Conservation (phyloP, 2,329 filamentous ascomycete genomes). For the Gaeumannomyces sp. region DNA sequence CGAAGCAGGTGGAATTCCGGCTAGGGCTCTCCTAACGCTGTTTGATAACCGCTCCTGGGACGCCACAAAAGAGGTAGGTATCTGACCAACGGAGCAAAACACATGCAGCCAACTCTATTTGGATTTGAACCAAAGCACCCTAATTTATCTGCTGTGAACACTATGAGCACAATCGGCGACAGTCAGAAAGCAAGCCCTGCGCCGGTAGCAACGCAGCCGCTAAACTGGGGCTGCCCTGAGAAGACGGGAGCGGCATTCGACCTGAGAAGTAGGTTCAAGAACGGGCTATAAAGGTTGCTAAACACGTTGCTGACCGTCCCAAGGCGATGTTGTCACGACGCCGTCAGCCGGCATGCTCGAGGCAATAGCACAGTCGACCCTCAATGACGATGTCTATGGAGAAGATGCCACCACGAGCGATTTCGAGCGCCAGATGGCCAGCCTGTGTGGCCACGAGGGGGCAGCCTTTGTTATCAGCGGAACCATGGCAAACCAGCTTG, state of each 20-base stretch:
- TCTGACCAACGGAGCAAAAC: neutral
- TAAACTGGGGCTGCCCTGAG: slow-evolving; percentile 9
- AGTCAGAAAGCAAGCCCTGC: neutral
- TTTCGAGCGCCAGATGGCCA: slow-evolving; percentile 68
- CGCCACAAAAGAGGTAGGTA: neutral
- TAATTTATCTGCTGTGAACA: no score
- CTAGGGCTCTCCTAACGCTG: no score
- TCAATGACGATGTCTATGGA: slow-evolving; percentile 79
- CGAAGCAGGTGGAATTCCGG: no score
- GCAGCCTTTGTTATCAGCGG: slow-evolving; percentile 79
- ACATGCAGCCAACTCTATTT: no score
- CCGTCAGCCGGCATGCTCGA: slow-evolving; percentile 76
- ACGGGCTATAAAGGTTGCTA: no score
- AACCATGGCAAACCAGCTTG: slow-evolving; percentile 94
- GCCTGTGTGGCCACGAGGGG: slow-evolving; percentile 67
- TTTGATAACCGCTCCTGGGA: no score
- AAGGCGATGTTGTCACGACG: slow-evolving; percentile 57
- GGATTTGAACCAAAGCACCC: no score
- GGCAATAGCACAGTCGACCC: slow-evolving; percentile 66
- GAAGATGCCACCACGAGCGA: slow-evolving; percentile 74
- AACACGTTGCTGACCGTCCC: neutral
- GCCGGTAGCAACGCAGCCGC: neutral
- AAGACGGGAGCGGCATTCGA: slow-evolving; percentile 11
- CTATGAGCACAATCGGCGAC: neutral
- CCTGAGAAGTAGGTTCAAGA: slow-evolving; percentile 12